These are phyloP conservation scores for Apium graveolens DNA, from an alignment of 129 eudicot genomes.

Conservation along the genomic window DNA sequence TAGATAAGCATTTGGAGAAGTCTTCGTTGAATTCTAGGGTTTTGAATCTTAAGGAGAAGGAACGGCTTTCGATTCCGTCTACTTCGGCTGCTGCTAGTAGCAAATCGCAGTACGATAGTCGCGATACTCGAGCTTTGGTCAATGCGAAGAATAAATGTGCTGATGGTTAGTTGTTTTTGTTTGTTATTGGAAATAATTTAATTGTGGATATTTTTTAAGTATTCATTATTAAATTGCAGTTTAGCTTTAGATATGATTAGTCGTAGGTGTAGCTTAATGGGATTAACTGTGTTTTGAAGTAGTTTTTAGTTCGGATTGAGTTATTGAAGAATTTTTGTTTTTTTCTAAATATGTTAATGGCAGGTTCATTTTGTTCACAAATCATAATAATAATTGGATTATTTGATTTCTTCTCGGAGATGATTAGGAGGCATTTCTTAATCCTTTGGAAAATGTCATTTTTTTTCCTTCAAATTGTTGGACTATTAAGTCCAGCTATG, in stretches of 20 bases:
- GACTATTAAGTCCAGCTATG: too few relatives aligned
- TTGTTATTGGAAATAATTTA: neutral
- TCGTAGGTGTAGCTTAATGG: neutral
- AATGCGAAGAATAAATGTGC: slow-evolving; percentile 31
- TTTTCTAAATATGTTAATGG: too few relatives aligned
- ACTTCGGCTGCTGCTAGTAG: slow-evolving; percentile 45
- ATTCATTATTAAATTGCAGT: neutral
- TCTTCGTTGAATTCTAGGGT: slow-evolving; percentile 60
- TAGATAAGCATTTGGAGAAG: slow-evolving; percentile 76
- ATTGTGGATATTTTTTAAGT: neutral
- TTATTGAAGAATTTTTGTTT: too few relatives aligned
- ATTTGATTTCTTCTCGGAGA: too few relatives aligned
- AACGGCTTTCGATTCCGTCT: slow-evolving; percentile 37
- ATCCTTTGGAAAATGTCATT: too few relatives aligned
- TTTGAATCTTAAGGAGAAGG: slow-evolving; percentile 42
- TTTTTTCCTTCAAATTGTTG: too few relatives aligned
- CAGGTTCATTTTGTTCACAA: too few relatives aligned
- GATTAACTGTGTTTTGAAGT: neutral
- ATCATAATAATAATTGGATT: too few relatives aligned
- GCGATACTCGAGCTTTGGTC: slow-evolving; percentile 33
- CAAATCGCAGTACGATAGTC: slow-evolving; percentile 27
- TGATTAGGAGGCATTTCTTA: neutral
- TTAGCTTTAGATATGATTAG: neutral
- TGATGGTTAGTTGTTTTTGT: slow-evolving; percentile 25
- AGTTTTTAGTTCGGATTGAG: neutral